Evolutionary conservation across 305 asterid genomes (phyloP).

Genomic region (Rubia tinctorum): DNA sequence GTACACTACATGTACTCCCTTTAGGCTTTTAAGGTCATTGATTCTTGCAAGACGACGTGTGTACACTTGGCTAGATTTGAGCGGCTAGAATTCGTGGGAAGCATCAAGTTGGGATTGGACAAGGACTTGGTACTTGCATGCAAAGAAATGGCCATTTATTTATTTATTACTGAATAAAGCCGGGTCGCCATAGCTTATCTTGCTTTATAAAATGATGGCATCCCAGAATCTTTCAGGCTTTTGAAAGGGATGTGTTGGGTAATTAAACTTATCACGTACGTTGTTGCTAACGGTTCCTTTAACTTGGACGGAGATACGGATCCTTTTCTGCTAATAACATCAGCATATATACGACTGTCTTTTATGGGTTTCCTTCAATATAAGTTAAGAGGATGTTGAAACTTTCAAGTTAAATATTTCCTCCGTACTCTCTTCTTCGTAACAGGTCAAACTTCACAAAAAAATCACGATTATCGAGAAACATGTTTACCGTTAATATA

Average conservation of each 20-base stretch:
- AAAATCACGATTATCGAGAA: too few relatives aligned
- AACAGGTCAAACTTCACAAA: too few relatives aligned
- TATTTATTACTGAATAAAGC: neutral
- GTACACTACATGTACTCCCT: neutral
- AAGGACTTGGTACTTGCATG: conserved; percentile 2
- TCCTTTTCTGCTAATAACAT: neutral
- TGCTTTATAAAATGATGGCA: neutral
- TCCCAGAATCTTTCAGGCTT: neutral
- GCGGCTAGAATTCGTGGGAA: neutral
- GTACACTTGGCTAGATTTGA: conserved; percentile 15
- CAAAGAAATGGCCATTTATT: neutral
- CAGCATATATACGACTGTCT: neutral
- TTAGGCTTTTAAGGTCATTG: neutral
- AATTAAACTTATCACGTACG: neutral
- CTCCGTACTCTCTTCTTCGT: too few relatives aligned
- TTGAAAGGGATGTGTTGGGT: neutral
- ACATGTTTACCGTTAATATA: too few relatives aligned
- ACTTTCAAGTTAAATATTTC: too few relatives aligned
- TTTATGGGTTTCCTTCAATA: neutral
- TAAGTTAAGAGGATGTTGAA: neutral
- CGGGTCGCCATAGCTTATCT: neutral
- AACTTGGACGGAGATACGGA: neutral
- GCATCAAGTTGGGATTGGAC: conserved; percentile 9
- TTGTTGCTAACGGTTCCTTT: neutral
- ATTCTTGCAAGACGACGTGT: neutral